These are phyloP conservation scores for Arabidopsis suecica DNA, from an alignment of 345 rosid species.

Conservation along the genomic window DNA sequence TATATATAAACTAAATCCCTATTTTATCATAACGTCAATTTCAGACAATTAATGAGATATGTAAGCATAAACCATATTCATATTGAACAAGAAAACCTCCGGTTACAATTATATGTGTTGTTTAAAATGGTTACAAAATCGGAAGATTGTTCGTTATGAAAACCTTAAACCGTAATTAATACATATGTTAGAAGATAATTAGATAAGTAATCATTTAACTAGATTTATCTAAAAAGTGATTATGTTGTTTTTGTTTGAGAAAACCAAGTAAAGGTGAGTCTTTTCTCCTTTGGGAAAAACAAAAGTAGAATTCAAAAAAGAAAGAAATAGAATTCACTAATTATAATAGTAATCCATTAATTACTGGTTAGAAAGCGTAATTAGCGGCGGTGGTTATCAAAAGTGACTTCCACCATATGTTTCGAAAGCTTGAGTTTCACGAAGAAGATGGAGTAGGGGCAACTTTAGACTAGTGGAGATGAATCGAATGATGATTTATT, in stretches of 20 bases:
- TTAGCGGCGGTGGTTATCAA: constrained; percentile 17
- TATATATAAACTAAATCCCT: background rate
- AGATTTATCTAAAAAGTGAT: constrained; percentile 12
- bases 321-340: constrained; percentile 1
- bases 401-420: background rate
- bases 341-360: constrained; percentile 1
- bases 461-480: background rate
- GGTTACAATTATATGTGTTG: constrained; percentile 14
- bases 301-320: background rate
- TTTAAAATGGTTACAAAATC: constrained; percentile 27
- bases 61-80: background rate
- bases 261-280: background rate
- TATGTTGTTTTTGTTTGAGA: background rate
- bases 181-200: constrained; percentile 25
- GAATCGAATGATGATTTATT: background rate
- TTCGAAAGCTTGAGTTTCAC: background rate
- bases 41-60: background rate
- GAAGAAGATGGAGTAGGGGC: background rate
- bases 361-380: constrained; percentile 15
- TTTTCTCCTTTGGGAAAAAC: background rate
- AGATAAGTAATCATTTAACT: background rate
- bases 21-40: background rate
- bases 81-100: background rate
- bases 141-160: background rate
- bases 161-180: constrained; percentile 19